phyloP scores from a whole-genome alignment of 768 basidiomycete species.

The Cystoderma amianthinum region DNA sequence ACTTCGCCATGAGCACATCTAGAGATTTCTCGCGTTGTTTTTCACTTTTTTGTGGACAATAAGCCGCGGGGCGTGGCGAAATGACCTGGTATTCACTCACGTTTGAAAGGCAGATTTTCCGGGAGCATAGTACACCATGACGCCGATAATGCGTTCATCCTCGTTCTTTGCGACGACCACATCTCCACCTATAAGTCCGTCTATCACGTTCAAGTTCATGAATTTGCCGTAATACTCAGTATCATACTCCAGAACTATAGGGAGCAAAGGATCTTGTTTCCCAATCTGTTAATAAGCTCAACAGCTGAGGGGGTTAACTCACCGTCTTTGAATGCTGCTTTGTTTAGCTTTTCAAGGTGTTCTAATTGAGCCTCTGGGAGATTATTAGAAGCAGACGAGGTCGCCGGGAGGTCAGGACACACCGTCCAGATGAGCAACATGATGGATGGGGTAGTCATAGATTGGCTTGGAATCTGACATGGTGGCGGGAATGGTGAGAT shows the following conservation, averaged over 20 bases:
- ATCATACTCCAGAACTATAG: background rate
- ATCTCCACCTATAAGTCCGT: background rate
- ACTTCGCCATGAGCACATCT: background rate
- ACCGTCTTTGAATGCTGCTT: background rate
- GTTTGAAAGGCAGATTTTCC: background rate
- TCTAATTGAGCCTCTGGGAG: background rate
- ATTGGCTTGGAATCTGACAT: background rate
- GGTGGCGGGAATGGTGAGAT: too few species aligned
- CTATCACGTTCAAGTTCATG: background rate
- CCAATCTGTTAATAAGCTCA: background rate
- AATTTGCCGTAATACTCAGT: conserved; percentile 2
- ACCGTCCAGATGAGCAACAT: background rate
- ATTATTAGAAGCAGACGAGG: too few species aligned
- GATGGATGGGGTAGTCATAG: background rate
- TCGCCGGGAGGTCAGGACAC: too few species aligned
- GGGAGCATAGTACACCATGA: background rate
- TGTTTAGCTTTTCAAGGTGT: background rate
- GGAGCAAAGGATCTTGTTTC: background rate
- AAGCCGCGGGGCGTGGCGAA: background rate
- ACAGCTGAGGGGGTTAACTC: background rate
- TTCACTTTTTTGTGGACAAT: background rate
- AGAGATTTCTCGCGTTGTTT: background rate
- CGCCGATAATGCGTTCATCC: background rate
- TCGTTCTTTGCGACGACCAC: background rate
- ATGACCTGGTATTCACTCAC: background rate